Conservation (phyloP, 2,329 filamentous ascomycete genomes). For the Fusarium nygamai region DNA sequence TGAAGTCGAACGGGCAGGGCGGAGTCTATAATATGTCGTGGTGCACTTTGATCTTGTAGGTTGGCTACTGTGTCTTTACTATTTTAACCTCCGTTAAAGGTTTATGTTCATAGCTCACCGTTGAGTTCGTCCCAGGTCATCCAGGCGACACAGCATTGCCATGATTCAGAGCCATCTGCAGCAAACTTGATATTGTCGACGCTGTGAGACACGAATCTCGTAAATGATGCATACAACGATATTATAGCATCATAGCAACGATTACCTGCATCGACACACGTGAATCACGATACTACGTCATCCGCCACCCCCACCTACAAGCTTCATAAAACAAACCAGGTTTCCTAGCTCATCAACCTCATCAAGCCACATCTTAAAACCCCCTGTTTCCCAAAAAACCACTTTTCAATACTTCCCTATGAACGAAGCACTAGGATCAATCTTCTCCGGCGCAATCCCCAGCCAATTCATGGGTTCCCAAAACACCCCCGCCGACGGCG, state of each 20-base stretch:
- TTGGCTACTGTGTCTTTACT: too few species aligned
- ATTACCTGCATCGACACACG: neutral
- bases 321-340: conserved; percentile 14
- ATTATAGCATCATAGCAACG: conserved; percentile 16
- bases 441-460: conserved; percentile 22
- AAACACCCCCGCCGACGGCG: neutral
- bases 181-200: neutral
- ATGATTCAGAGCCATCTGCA: fast-evolving
- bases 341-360: neutral
- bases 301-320: conserved; percentile 23
- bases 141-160: neutral
- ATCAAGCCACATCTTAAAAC: conserved; percentile 23
- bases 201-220: neutral
- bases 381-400: neutral
- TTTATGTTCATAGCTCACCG: too few species aligned
- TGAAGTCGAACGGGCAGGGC: too few species aligned
- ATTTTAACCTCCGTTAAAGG: too few species aligned
- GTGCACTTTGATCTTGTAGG: too few species aligned
- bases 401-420: neutral
- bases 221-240: neutral
- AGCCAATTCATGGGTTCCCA: conserved; percentile 22
- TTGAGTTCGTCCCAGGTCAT: fast-evolving
- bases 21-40: fast-evolving
- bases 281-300: conserved; percentile 16
- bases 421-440: conserved; percentile 19